Evolutionary conservation across 345 rosid genomes (phyloP).

Genomic region (Punica granatum): DNA sequence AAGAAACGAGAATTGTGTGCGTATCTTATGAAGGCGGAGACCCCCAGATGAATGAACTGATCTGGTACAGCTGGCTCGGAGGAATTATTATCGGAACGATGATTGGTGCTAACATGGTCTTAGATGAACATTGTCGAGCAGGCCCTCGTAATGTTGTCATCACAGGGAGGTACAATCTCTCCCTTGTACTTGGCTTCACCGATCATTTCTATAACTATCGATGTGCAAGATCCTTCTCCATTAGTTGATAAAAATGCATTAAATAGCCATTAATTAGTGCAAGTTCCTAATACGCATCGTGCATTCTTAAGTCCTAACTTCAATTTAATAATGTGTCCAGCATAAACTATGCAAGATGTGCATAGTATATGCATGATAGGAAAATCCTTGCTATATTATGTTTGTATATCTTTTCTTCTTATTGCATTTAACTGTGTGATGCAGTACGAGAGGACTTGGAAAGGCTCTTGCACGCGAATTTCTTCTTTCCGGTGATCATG

Average conservation of each 20-base stretch:
- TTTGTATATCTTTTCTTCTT: not conserved
- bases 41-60: conserved; percentile 62
- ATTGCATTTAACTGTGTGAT: conserved; percentile 10
- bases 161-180: conserved; percentile 67
- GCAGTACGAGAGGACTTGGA: conserved; percentile 84
- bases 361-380: not conserved
- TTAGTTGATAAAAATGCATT: no score
- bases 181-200: not conserved
- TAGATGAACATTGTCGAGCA: conserved; percentile 87
- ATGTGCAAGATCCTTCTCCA: not conserved
- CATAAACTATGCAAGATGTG: not conserved
- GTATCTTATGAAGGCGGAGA: conserved; percentile 63
- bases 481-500: conserved; percentile 88
- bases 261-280: not conserved
- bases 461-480: conserved; percentile 97
- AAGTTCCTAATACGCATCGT: not conserved
- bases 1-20: conserved; percentile 14
- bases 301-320: not conserved
- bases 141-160: conserved; percentile 93
- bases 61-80: conserved; percentile 99
- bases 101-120: conserved; percentile 87
- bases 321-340: not conserved
- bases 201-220: not conserved
- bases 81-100: conserved; percentile 89
- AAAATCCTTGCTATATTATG: not conserved